Percentiles rank a stretch among this genome's conserved stretches.
Evolutionary conservation across 441 rosid species (phyloP).

Genomic region (Rhodomyrtus psidioides): DNA sequence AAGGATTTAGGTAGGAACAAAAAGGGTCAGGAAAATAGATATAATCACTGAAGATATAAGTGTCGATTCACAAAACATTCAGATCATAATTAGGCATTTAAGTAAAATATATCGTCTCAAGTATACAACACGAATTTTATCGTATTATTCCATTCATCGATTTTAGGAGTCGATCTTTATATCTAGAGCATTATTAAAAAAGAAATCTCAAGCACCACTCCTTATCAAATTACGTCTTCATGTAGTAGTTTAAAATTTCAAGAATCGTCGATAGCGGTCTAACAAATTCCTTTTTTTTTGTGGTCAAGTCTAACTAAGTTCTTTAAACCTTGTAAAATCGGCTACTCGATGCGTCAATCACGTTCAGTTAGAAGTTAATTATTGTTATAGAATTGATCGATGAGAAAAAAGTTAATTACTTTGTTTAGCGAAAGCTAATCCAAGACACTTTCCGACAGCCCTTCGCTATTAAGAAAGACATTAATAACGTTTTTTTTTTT

Average conservation of each 20-base stretch:
- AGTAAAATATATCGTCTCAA: background rate
- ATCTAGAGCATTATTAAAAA: background rate
- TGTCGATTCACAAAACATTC: background rate
- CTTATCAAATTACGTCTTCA: background rate
- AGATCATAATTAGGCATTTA: background rate
- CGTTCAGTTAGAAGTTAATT: background rate
- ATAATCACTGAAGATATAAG: background rate
- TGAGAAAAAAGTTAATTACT: background rate
- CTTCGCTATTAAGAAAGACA: background rate
- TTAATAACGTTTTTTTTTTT: background rate
- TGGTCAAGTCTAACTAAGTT: too few species aligned
- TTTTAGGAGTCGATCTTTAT: background rate
- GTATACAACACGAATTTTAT: background rate
- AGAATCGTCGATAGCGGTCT: too few species aligned
- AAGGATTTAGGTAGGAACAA: background rate
- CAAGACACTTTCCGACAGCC: background rate
- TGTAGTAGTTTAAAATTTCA: background rate
- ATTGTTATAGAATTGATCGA: background rate
- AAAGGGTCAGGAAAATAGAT: background rate
- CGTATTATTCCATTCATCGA: fast-evolving
- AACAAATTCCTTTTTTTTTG: too few species aligned
- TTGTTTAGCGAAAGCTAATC: background rate
- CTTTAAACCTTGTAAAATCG: background rate
- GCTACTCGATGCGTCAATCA: too few species aligned
- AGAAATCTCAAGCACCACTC: background rate